Percentiles rank a stretch among this genome's conserved stretches.
Evolutionary conservation across 73 alveolate genomes (phyloP).

Genomic region (Tetrahymena borealis): DNA sequence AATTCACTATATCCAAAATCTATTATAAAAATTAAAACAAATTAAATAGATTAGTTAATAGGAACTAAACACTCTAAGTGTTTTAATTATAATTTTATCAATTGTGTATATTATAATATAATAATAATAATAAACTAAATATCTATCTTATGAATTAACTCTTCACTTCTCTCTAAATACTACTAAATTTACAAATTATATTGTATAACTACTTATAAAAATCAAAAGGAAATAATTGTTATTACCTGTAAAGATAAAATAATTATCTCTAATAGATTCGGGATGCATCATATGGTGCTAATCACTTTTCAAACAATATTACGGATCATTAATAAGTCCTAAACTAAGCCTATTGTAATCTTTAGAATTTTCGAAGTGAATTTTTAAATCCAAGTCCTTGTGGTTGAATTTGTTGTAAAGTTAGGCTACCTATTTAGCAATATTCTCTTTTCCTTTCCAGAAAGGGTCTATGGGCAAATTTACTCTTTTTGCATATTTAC

Average conservation of each 20-base stretch:
- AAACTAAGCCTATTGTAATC: neutral
- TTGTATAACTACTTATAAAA: too few species aligned
- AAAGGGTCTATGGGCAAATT: neutral
- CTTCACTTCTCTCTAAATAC: too few species aligned
- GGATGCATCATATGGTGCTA: neutral
- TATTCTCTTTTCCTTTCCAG: neutral
- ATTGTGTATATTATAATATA: too few species aligned
- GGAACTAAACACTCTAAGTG: too few species aligned
- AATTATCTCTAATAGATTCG: neutral
- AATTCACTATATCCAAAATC: neutral
- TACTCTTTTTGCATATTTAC: neutral
- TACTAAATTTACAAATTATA: too few species aligned
- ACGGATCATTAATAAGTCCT: neutral
- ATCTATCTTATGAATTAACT: too few species aligned
- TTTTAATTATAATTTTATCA: too few species aligned
- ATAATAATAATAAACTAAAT: too few species aligned
- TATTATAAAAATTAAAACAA: neutral
- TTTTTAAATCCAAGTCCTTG: neutral
- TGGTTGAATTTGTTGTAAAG: neutral
- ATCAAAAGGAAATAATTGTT: too few species aligned
- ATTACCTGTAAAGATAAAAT: neutral
- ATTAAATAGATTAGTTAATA: too few species aligned
- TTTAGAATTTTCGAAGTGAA: neutral
- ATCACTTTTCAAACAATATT: neutral
- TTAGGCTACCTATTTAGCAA: neutral